phyloP scores from a whole-genome alignment of 2,329 filamentous ascomycete species.

The Diaporthe citrichinensis region DNA sequence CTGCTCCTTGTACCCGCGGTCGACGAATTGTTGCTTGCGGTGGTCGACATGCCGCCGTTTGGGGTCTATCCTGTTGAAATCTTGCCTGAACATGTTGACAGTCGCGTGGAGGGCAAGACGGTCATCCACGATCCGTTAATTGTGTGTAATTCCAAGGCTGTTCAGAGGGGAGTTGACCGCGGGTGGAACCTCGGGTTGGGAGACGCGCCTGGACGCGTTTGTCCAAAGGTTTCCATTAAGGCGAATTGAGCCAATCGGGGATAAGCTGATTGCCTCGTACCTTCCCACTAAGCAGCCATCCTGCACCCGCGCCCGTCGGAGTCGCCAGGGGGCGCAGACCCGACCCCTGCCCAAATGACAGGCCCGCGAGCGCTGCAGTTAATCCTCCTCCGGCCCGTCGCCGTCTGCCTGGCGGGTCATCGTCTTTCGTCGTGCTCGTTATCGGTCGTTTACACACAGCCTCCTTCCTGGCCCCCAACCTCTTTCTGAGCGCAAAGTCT shows the following conservation, averaged over 20 bases:
- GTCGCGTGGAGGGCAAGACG: background rate
- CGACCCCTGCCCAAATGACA: constrained; percentile 14
- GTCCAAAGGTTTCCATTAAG: constrained; percentile 42
- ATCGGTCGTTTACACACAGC: constrained; percentile 8
- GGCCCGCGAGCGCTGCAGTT: background rate
- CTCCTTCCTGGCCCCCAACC: constrained; percentile 2
- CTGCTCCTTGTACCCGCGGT: constrained; percentile 80
- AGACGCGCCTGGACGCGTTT: constrained; percentile 47
- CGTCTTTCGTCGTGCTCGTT: constrained; percentile 9
- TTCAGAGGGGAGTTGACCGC: constrained; percentile 18
- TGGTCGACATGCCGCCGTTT: constrained; percentile 85
- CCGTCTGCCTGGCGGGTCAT: background rate
- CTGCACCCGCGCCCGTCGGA: background rate
- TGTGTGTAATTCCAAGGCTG: background rate
- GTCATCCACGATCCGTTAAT: background rate
- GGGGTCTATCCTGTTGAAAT: constrained; percentile 68
- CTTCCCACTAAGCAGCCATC: background rate
- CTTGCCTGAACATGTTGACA: constrained; percentile 62
- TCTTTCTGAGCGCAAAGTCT: background rate
- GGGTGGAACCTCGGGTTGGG: constrained; percentile 38
- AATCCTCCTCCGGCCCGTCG: background rate
- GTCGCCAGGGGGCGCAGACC: constrained; percentile 7
- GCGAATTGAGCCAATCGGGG: constrained; percentile 39
- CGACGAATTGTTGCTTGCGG: constrained; percentile 89
- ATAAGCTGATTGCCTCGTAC: constrained; percentile 18